A percentile compares a stretch with the other conserved stretches of the same genome.
phyloP scores from a whole-genome alignment of 805 yeast genomes.

The Spathaspora boniae region DNA sequence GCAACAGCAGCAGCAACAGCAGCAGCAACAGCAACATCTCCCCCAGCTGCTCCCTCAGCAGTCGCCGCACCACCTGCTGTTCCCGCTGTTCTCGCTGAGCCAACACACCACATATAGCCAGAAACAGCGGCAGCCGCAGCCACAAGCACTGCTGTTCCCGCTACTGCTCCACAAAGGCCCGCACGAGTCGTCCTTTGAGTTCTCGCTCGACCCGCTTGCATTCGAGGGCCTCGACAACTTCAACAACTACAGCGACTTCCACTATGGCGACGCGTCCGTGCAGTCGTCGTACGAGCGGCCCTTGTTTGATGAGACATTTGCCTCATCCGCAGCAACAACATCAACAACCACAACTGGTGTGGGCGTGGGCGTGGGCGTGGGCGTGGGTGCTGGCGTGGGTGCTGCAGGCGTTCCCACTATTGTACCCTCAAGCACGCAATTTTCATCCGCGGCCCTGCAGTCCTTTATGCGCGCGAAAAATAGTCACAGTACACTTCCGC shows the following conservation, averaged over 20 bases:
- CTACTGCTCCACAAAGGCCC: slow-evolving; percentile 2
- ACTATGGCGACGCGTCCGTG: slow-evolving; percentile 6
- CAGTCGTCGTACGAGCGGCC: slow-evolving; percentile 7
- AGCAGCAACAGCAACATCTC: too few relatives aligned
- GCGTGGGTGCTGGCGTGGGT: too few relatives aligned
- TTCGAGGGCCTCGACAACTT: slow-evolving; percentile 40
- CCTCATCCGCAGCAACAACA: slow-evolving; percentile 3
- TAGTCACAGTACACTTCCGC: too few relatives aligned
- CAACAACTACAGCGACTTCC: slow-evolving; percentile 5
- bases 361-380: too few relatives aligned
- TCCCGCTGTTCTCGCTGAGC: slow-evolving; percentile 1
- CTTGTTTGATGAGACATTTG: slow-evolving; percentile 9
- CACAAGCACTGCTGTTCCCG: slow-evolving; percentile 3
- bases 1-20: too few relatives aligned
- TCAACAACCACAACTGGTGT: slow-evolving; percentile 3
- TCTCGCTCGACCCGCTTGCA: slow-evolving; percentile 46
- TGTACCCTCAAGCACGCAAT: too few relatives aligned
- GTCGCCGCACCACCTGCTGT: neutral
- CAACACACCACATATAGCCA: neutral
- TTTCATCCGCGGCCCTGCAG: too few relatives aligned
- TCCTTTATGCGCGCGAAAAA: too few relatives aligned
- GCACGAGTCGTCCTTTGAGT: slow-evolving; percentile 14
- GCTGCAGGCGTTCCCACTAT: too few relatives aligned
- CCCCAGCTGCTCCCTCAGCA: slow-evolving; percentile 1
- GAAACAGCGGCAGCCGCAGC: slow-evolving; percentile 1